Evolutionary conservation across 345 rosid genomes (phyloP).

Genomic region (Salix brachista): DNA sequence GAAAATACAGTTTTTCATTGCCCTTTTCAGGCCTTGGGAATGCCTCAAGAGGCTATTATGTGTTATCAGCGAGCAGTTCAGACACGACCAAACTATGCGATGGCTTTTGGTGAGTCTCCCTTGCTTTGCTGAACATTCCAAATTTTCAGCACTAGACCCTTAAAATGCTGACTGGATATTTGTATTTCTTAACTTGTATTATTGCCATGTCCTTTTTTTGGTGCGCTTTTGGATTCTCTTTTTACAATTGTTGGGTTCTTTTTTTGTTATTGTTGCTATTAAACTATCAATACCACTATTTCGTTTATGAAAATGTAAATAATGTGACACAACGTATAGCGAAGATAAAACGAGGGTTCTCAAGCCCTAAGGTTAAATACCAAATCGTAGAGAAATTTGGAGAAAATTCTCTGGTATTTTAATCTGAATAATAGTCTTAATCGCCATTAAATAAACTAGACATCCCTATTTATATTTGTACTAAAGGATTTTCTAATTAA

Average conservation of each 20-base stretch:
- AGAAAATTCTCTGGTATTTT: no score
- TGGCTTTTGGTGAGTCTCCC: conserved; percentile 69
- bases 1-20: conserved; percentile 38
- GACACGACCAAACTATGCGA: conserved; percentile 70
- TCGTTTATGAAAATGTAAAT: background rate
- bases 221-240: background rate
- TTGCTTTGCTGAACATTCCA: background rate
- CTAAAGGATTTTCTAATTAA: no score
- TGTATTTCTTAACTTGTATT: background rate
- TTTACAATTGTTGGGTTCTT: no score
- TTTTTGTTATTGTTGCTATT: background rate
- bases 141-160: background rate
- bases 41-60: conserved; percentile 87
- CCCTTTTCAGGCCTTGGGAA: conserved; percentile 78
- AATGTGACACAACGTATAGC: no score
- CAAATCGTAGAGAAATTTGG: no score
- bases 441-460: no score
- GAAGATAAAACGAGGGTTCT: no score
- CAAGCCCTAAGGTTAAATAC: no score
- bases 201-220: background rate
- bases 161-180: background rate
- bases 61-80: conserved; percentile 94
- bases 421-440: no score
- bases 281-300: background rate
- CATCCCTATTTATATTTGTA: no score